A percentile compares a stretch with the other conserved stretches of the same genome.
Evolutionary conservation across 192 early-diverging fungal genomes (phyloP).

Genomic region (Mortierella claussenii): DNA sequence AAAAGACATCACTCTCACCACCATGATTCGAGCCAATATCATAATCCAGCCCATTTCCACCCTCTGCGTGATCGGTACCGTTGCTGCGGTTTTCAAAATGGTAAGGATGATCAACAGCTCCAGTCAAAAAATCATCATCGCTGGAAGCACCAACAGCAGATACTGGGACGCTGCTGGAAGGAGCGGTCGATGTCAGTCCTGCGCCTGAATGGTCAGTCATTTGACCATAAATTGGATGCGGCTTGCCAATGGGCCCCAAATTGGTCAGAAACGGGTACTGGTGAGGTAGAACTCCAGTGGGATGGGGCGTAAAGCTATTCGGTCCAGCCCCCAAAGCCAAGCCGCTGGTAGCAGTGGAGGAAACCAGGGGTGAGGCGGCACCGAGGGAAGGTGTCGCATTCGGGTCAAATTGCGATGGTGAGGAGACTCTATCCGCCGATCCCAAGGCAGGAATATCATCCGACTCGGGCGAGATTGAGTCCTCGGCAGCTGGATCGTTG

Average conservation of each 20-base stretch:
- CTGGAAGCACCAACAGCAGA: neutral
- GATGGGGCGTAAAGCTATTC: neutral
- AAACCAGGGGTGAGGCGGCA: neutral
- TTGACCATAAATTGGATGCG: neutral
- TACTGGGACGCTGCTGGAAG: neutral
- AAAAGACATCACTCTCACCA: neutral
- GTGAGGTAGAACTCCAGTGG: neutral
- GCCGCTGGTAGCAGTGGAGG: neutral
- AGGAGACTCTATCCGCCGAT: neutral
- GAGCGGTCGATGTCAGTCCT: neutral
- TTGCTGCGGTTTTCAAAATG: slow-evolving; percentile 9
- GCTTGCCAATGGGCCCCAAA: slow-evolving; percentile 43
- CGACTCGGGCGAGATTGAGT: no score
- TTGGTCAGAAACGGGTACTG: slow-evolving; percentile 31
- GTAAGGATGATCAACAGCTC: slow-evolving; percentile 4
- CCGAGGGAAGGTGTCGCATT: neutral
- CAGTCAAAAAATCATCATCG: slow-evolving; percentile 3
- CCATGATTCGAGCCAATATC: neutral
- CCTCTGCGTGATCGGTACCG: neutral
- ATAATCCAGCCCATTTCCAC: neutral
- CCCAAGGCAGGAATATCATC: no score
- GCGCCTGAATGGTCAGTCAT: slow-evolving; percentile 6
- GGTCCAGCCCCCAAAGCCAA: neutral
- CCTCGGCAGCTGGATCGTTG: no score
- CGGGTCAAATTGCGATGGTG: slow-evolving; percentile 19